Evolutionary conservation across 2,329 filamentous ascomycete genomes (phyloP).

Genomic region (Claviceps pazoutovae): DNA sequence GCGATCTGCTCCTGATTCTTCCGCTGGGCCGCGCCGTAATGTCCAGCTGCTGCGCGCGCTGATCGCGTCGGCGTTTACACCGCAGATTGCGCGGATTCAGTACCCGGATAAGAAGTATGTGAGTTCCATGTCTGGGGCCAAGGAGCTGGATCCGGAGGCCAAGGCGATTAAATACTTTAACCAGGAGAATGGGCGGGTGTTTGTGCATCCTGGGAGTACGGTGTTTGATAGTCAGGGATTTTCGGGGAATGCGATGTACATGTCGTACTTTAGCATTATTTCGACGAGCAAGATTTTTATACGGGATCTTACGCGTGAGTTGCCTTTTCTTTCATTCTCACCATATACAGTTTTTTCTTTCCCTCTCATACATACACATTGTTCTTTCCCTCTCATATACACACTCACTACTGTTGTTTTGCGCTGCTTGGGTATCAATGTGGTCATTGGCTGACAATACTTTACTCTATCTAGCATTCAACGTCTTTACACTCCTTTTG

Average conservation of each 20-base stretch:
- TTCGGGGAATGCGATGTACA: conserved; percentile 57
- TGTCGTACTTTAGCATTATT: conserved; percentile 88
- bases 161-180: conserved; percentile 86
- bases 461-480: conserved; percentile 48
- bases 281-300: conserved; percentile 86
- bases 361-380: not conserved
- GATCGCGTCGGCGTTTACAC: conserved; percentile 60
- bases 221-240: conserved; percentile 75
- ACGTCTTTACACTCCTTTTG: conserved; percentile 73
- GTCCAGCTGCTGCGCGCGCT: conserved; percentile 50
- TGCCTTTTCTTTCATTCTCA: not conserved
- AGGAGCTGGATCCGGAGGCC: conserved; percentile 87
- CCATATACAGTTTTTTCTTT: no score
- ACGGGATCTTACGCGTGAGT: conserved; percentile 74
- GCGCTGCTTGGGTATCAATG: no score
- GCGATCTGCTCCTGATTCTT: conserved; percentile 18
- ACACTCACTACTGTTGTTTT: not conserved
- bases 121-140: conserved; percentile 70
- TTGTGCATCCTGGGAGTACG: conserved; percentile 80
- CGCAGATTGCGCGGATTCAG: conserved; percentile 82
- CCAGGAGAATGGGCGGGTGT: conserved; percentile 72
- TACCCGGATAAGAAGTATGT: conserved; percentile 95
- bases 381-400: not conserved
- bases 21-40: conserved; percentile 15
- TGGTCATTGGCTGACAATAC: no score